Base-by-base conservation (phyloP, 306 rosid genomes). In the Acacia melanoxylon region DNA sequence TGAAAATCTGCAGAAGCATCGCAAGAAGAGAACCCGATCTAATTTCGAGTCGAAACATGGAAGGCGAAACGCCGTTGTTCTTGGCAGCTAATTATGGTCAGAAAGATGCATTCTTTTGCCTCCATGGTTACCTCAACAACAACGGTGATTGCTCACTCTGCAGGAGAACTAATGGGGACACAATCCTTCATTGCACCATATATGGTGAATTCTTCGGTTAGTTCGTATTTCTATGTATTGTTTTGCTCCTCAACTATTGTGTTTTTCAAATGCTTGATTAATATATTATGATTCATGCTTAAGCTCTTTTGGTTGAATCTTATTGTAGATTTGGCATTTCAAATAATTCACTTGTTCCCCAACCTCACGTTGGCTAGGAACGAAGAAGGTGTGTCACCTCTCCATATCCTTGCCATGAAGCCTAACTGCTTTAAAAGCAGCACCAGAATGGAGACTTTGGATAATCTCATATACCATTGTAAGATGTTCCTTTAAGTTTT, bases 271-370 rank as follows among this genome's bases (percentile, higher is more conserved):
- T 77, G n/a, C n/a, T 77, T 25, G 6, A 51, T 51, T 17, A 10
- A 62, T 61, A 25, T 8, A 66, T 66, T 33, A 2, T 17, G 3
- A 16, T 66, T 33, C 10, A 0, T 35, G 5, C 20, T 29, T 17
- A 33, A 31, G 42, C 6, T 66, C 13, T 66, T 66, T 66, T 66
- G 22, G 2, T 33, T 66, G 40, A 15, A 2, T 63, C 41, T 63
- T 69, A 85, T 90, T 87, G 87, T 71, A 86, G 91, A 81, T 65
- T 82, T 92, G 74, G 93, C 90, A 10, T 80, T 56, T 75, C 72
- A 67, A 80, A 83, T 86, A 80, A 61, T 82, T 27, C 20, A 35
- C 7, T 14, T 69, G 63, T 85, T 80, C 22, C 88, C 88, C 31
- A 46, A 77, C 35, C 87, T 88, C 20, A 85, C 76, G 79, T 67